phyloP scores from a whole-genome alignment of 2,329 filamentous ascomycete species.

The Moelleriella libera region DNA sequence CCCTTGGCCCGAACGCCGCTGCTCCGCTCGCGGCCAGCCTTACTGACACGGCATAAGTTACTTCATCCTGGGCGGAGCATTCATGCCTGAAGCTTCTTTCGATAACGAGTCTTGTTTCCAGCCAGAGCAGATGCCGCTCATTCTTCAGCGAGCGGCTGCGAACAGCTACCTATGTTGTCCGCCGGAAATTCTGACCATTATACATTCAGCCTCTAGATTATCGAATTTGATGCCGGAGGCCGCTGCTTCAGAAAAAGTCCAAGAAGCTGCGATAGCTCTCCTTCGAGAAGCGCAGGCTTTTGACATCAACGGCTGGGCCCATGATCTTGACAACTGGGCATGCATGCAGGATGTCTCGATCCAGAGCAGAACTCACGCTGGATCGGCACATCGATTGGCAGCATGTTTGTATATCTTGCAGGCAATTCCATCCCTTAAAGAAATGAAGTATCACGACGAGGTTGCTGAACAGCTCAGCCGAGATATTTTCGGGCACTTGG shows the following conservation, averaged over 20 bases:
- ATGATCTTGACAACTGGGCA: slow-evolving; percentile 18
- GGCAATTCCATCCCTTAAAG: slow-evolving; percentile 16
- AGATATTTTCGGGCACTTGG: slow-evolving; percentile 32
- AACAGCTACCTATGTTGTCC: slow-evolving; percentile 34
- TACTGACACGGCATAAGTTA: slow-evolving; percentile 12
- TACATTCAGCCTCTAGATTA: slow-evolving; percentile 27
- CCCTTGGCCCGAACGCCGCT: neutral
- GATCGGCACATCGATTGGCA: slow-evolving; percentile 26
- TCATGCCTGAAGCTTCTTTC: slow-evolving; percentile 18
- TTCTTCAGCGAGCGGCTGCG: slow-evolving; percentile 24
- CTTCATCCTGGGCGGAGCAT: slow-evolving; percentile 30
- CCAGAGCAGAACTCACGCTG: slow-evolving; percentile 23
- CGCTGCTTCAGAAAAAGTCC: slow-evolving; percentile 14
- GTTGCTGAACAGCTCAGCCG: slow-evolving; percentile 21
- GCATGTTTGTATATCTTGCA: slow-evolving; percentile 32
- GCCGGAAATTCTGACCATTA: slow-evolving; percentile 26
- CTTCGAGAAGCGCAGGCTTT: slow-evolving; percentile 22
- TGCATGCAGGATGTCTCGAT: slow-evolving; percentile 18
- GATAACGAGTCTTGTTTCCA: slow-evolving; percentile 19
- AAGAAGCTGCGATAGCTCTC: slow-evolving; percentile 17
- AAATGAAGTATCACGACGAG: slow-evolving; percentile 12
- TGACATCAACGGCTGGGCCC: slow-evolving; percentile 27
- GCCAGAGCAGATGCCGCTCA: slow-evolving; percentile 19
- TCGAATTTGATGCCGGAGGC: slow-evolving; percentile 15
- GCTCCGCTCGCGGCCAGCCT: neutral